A percentile compares a stretch with the other conserved stretches of the same genome.
These are phyloP conservation scores for Fusarium caatingaense DNA, from an alignment of 2,329 filamentous ascomycete species.

Conservation along the genomic window DNA sequence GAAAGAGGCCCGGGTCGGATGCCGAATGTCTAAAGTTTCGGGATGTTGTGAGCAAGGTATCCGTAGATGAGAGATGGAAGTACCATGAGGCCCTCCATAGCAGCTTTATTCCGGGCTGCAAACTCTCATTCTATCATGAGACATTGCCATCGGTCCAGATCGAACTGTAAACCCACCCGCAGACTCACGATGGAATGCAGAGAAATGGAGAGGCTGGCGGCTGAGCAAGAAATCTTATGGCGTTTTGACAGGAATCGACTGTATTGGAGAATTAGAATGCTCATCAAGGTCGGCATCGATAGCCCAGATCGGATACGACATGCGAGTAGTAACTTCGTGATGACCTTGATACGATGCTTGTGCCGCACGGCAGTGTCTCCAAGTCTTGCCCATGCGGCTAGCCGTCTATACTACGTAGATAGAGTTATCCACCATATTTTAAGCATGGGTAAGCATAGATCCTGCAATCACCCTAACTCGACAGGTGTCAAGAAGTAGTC, in stretches of 20 bases:
- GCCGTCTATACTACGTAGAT: not conserved
- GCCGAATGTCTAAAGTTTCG: conserved; percentile 11
- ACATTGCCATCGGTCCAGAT: not conserved
- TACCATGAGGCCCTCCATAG: not conserved
- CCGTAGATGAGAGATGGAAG: not conserved
- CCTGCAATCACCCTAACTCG: conserved; percentile 1
- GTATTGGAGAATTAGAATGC: not conserved
- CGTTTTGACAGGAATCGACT: not conserved
- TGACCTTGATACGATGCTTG: not conserved
- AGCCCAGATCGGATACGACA: not conserved
- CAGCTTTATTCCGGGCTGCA: not conserved
- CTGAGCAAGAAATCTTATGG: not conserved
- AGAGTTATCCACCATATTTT: conserved; percentile 9
- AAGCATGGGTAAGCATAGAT: conserved; percentile 4
- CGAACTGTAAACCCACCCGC: not conserved
- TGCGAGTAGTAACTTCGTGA: not conserved
- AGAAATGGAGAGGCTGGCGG: conserved; percentile 10
- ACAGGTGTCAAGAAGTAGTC: conserved; percentile 6
- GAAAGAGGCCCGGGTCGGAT: not conserved
- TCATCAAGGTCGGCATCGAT: not conserved
- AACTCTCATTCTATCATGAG: conserved; percentile 10
- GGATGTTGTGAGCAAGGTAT: not conserved
- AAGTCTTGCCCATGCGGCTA: not conserved
- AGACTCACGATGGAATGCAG: not conserved
- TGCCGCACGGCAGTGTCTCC: not conserved